These are phyloP conservation scores for Termitomyces sp. DNA, from an alignment of 768 basidiomycete genomes.

Conservation along the genomic window DNA sequence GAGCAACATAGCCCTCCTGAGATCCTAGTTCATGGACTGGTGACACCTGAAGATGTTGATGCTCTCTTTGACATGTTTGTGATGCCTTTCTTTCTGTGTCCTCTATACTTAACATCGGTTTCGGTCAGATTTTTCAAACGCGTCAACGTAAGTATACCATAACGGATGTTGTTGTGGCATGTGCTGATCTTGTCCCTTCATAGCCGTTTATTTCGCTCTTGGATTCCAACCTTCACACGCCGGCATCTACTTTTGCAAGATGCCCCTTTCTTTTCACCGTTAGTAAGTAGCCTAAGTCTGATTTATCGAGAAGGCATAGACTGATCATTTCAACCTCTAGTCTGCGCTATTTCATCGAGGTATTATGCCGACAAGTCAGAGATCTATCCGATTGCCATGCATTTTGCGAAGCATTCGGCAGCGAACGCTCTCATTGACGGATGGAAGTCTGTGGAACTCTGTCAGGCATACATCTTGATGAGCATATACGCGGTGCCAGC, in stretches of 20 bases:
- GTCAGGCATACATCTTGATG: constrained; percentile 91
- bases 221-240: constrained; percentile 79
- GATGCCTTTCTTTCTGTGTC: neutral
- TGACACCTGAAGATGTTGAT: constrained; percentile 76
- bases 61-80: constrained; percentile 81
- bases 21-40: constrained; percentile 77
- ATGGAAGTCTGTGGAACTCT: constrained; percentile 84
- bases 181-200: constrained; percentile 4
- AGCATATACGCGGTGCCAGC: constrained; percentile 80
- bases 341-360: constrained; percentile 84
- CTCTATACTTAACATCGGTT: constrained; percentile 1
- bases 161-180: neutral
- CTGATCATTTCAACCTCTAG: constrained; percentile 30
- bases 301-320: neutral
- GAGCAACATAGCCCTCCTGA: constrained; percentile 81
- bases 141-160: constrained; percentile 56
- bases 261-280: constrained; percentile 92
- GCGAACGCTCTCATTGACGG: constrained; percentile 79
- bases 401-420: constrained; percentile 81
- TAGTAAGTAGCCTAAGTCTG: constrained; percentile 42
- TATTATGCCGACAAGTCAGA: constrained; percentile 79
- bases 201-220: constrained; percentile 73
- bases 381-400: constrained; percentile 87
- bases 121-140: constrained; percentile 62
- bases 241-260: constrained; percentile 73